phyloP scores from a whole-genome alignment of 345 rosid species.

The Eucalyptus fibrosa region DNA sequence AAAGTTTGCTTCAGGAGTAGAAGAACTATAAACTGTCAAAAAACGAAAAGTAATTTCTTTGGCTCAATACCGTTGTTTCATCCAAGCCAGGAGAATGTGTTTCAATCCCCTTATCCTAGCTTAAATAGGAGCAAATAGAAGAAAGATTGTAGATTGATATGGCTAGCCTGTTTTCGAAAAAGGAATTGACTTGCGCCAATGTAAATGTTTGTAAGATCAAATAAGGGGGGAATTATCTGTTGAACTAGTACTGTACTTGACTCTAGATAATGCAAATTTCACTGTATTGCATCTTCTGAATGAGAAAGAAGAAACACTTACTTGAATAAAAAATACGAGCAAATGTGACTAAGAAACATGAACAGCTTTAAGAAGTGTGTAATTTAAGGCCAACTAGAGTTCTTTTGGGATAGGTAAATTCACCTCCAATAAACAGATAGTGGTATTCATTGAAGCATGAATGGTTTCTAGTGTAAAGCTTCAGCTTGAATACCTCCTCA shows the following conservation, averaged over 20 bases:
- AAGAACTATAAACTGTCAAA: conserved; percentile 56
- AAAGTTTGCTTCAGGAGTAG: conserved; percentile 63
- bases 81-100: background rate
- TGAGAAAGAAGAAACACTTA: background rate
- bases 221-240: background rate
- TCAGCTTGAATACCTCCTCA: background rate
- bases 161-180: background rate
- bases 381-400: background rate
- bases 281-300: background rate
- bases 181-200: background rate
- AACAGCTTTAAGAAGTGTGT: background rate
- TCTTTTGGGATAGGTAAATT: background rate
- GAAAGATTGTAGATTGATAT: background rate
- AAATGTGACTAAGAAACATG: background rate
- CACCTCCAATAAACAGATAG: background rate
- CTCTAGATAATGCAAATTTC: background rate
- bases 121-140: background rate
- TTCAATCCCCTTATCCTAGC: background rate
- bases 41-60: background rate
- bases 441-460: background rate
- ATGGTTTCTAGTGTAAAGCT: background rate
- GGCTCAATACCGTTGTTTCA: background rate
- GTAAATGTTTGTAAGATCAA: background rate
- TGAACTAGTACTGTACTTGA: background rate
- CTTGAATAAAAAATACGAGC: background rate